These are phyloP conservation scores for Grammothele lineata DNA, from an alignment of 768 basidiomycete species.

Conservation along the genomic window DNA sequence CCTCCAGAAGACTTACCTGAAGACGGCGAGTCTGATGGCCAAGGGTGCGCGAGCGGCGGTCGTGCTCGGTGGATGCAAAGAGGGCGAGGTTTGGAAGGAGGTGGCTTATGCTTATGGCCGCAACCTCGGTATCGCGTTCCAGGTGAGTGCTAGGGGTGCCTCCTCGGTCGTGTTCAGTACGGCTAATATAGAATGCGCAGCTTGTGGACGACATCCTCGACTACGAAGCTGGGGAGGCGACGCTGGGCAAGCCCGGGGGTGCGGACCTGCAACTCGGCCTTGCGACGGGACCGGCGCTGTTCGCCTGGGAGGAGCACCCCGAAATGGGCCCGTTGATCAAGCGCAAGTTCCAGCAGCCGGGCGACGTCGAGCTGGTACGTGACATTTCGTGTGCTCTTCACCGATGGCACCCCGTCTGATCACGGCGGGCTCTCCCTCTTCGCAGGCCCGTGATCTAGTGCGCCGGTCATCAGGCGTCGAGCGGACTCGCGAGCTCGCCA, in stretches of 20 bases:
- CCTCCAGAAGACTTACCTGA: slow-evolving; percentile 89
- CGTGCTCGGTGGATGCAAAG: slow-evolving; percentile 76
- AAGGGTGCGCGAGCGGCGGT: slow-evolving; percentile 83
- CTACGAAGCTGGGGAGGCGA: slow-evolving; percentile 68
- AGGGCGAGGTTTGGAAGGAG: slow-evolving; percentile 84
- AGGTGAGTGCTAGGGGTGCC: slow-evolving; percentile 44
- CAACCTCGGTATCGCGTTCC: slow-evolving; percentile 93
- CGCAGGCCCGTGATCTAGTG: slow-evolving; percentile 65
- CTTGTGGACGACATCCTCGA: slow-evolving; percentile 95
- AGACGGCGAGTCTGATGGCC: slow-evolving; percentile 88
- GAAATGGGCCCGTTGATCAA: slow-evolving; percentile 73
- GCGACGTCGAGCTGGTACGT: slow-evolving; percentile 77
- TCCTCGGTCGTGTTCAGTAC: not conserved
- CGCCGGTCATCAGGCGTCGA: slow-evolving; percentile 68
- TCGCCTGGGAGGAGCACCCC: slow-evolving; percentile 81
- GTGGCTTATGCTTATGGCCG: slow-evolving; percentile 88
- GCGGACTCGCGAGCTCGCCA: slow-evolving; percentile 75
- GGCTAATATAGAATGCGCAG: slow-evolving; percentile 34
- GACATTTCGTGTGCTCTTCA: not conserved
- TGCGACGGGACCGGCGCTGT: slow-evolving; percentile 83
- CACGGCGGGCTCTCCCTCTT: not conserved
- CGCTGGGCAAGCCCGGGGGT: slow-evolving; percentile 87
- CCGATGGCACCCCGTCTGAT: not conserved
- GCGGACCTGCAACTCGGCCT: slow-evolving; percentile 58
- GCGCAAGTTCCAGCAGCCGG: slow-evolving; percentile 70